Evolutionary conservation across 441 rosid genomes (phyloP).

Genomic region (Populus hybrid): DNA sequence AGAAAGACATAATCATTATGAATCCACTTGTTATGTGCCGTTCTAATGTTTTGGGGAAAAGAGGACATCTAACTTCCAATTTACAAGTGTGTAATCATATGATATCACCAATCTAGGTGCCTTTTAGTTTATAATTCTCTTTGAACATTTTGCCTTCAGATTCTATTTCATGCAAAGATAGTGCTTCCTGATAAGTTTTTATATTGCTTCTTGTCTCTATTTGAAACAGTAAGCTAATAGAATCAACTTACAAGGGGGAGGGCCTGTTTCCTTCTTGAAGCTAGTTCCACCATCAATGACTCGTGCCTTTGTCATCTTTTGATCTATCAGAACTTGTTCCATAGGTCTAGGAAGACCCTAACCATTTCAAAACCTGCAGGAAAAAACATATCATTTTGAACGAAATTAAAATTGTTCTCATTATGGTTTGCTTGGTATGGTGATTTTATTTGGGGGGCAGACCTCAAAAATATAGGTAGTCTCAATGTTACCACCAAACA

Average conservation of each 20-base stretch:
- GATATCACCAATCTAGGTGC: not conserved
- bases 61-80: not conserved
- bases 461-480: too few species aligned
- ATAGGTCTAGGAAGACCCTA: not conserved
- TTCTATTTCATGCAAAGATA: not conserved
- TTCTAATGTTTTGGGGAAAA: not conserved
- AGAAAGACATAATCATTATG: not conserved
- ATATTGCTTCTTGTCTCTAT: not conserved
- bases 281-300: not conserved
- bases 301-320: not conserved
- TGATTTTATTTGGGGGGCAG: not conserved
- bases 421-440: not conserved
- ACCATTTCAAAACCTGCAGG: not conserved
- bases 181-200: not conserved
- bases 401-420: not conserved
- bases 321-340: not conserved
- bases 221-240: not conserved
- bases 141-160: not conserved
- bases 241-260: not conserved
- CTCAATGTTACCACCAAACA: too few species aligned
- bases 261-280: not conserved
- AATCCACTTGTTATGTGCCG: not conserved
- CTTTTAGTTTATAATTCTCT: not conserved
- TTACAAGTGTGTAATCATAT: not conserved
- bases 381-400: not conserved